These are phyloP conservation scores for Naganishia albida DNA, from an alignment of 1,284 basidiomycete genomes.

Conservation along the genomic window DNA sequence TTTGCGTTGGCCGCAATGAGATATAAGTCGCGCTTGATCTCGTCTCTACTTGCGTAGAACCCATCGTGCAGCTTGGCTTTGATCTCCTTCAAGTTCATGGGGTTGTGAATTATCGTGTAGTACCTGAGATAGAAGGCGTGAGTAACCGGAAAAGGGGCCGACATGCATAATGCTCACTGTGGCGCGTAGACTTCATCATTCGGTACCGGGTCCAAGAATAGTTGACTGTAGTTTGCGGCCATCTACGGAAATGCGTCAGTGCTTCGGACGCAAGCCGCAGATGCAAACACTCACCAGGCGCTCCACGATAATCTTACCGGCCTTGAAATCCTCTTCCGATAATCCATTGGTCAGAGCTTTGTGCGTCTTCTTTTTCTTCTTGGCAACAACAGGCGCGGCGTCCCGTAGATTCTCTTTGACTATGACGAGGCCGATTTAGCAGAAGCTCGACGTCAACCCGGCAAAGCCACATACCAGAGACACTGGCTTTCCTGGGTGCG, in stretches of 20 bases:
- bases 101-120: conserved; percentile 83
- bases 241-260: conserved; percentile 2
- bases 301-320: conserved; percentile 30
- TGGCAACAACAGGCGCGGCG: not conserved
- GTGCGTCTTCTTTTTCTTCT: conserved; percentile 26
- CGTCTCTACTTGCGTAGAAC: conserved; percentile 75
- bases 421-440: not conserved
- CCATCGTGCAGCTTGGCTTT: conserved; percentile 82
- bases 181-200: conserved; percentile 34
- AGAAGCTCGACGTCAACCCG: not conserved
- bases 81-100: conserved; percentile 94
- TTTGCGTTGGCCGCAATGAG: conserved; percentile 88
- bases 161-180: conserved; percentile 35
- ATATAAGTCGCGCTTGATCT: conserved; percentile 82
- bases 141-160: conserved; percentile 78
- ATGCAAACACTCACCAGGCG: conserved; percentile 21
- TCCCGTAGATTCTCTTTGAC: conserved; percentile 18
- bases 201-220: conserved; percentile 25
- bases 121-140: conserved; percentile 81
- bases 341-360: conserved; percentile 23
- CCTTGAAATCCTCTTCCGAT: conserved; percentile 33
- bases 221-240: conserved; percentile 13
- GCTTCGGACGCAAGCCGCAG: not conserved
- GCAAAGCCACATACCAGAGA: conserved; percentile 10
- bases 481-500: conserved; percentile 1